A percentile compares a stretch with the other conserved stretches of the same genome.
Conservation (phyloP, 2,329 filamentous ascomycete genomes). For the Zymoseptoria brevis region DNA sequence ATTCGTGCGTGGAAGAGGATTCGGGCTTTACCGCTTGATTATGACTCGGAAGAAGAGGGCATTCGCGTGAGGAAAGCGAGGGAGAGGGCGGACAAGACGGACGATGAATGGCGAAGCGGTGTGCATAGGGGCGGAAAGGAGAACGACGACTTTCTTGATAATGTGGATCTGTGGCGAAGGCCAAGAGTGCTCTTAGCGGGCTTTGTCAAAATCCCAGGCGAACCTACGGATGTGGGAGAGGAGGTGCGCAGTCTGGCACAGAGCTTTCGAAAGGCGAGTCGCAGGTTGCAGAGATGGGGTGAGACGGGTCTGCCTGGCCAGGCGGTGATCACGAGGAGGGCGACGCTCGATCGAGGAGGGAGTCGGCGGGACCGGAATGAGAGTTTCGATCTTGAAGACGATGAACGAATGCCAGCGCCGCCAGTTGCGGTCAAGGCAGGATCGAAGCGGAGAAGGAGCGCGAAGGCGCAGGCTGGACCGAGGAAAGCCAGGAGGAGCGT, state of each 20-base stretch:
- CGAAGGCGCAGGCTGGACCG: slow-evolving; percentile 6
- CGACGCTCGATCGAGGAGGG: slow-evolving; percentile 12
- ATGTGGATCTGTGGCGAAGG: slow-evolving; percentile 18
- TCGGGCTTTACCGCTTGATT: slow-evolving; percentile 39
- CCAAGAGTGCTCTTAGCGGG: slow-evolving; percentile 36
- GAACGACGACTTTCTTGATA: slow-evolving; percentile 17
- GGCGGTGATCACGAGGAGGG: slow-evolving; percentile 20
- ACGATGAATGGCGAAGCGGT: slow-evolving; percentile 24
- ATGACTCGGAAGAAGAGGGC: slow-evolving; percentile 39
- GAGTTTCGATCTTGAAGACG: slow-evolving; percentile 7
- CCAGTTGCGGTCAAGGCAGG: slow-evolving; percentile 9
- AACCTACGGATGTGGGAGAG: slow-evolving; percentile 69
- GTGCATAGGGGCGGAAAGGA: slow-evolving; percentile 19
- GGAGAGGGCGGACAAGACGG: slow-evolving; percentile 30
- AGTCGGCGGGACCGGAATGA: slow-evolving; percentile 2
- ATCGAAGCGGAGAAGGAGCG: slow-evolving; percentile 9
- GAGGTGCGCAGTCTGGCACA: slow-evolving; percentile 60
- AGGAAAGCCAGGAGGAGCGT: slow-evolving; percentile 15
- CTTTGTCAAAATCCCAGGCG: slow-evolving; percentile 51
- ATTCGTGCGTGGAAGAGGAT: slow-evolving; percentile 59
- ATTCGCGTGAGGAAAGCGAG: slow-evolving; percentile 22
- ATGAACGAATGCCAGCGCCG: background rate
- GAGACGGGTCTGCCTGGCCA: slow-evolving; percentile 27
- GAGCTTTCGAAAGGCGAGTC: slow-evolving; percentile 54
- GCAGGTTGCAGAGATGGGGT: slow-evolving; percentile 65